phyloP scores from a whole-genome alignment of 345 rosid genomes.

The Syzygium grande region DNA sequence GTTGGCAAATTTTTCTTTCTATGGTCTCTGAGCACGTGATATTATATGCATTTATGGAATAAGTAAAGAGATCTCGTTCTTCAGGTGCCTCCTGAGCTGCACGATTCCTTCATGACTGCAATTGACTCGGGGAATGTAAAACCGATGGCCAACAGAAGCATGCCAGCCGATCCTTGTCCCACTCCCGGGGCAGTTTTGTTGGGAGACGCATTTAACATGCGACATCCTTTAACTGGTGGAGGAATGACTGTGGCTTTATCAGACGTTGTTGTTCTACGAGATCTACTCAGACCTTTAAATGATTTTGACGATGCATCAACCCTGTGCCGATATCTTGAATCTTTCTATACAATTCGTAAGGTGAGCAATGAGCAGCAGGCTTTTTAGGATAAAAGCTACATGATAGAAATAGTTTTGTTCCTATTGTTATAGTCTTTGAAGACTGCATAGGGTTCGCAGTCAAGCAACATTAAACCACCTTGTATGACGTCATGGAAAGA shows the following conservation, averaged over 20 bases:
- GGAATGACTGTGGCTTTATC: constrained; percentile 16
- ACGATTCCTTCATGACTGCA: constrained; percentile 1
- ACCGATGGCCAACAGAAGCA: constrained; percentile 14
- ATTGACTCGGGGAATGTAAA: constrained; percentile 9
- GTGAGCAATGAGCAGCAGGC: background rate
- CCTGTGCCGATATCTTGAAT: constrained; percentile 12
- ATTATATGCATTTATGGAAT: background rate
- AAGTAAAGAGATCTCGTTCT: background rate
- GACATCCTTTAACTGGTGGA: constrained; percentile 15
- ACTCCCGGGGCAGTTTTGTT: constrained; percentile 7
- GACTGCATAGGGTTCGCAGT: background rate
- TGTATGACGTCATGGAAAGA: background rate
- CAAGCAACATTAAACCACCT: background rate
- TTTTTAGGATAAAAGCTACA: background rate
- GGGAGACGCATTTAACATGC: constrained; percentile 17
- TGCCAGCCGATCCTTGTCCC: constrained; percentile 7
- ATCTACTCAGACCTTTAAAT: constrained; percentile 2
- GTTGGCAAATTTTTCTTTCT: background rate
- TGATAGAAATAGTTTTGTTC: background rate
- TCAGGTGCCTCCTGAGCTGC: constrained; percentile 5
- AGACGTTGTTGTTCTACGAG: constrained; percentile 6
- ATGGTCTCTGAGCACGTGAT: background rate
- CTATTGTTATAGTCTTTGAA: background rate
- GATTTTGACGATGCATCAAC: constrained; percentile 2
- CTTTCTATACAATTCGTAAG: constrained; percentile 12